Conservation (phyloP, 306 rosid genomes). For the Rosa chinensis region DNA sequence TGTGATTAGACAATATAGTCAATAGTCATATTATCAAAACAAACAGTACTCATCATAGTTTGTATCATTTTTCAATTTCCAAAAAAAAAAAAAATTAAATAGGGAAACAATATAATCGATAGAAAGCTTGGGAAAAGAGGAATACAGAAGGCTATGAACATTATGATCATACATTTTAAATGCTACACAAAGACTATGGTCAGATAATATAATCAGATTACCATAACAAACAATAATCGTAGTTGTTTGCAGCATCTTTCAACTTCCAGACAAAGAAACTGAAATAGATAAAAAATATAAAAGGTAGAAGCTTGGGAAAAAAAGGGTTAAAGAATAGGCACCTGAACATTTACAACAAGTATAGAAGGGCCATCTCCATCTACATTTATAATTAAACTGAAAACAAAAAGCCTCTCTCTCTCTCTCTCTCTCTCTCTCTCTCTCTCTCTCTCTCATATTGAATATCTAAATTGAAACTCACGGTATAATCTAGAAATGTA, state of each 20-base stretch:
- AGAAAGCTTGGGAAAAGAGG: too few relatives aligned
- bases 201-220: not conserved
- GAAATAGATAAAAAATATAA: not conserved
- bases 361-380: slow-evolving; percentile 72
- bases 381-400: slow-evolving; percentile 28
- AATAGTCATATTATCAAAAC: not conserved
- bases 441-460: too few relatives aligned
- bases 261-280: not conserved
- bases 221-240: not conserved
- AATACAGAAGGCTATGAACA: too few relatives aligned
- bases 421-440: too few relatives aligned
- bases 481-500: too few relatives aligned
- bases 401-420: too few relatives aligned
- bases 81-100: too few relatives aligned
- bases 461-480: too few relatives aligned
- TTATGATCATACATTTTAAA: not conserved
- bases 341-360: slow-evolving; percentile 89
- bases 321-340: slow-evolving; percentile 16
- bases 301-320: slow-evolving; percentile 1
- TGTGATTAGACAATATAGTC: not conserved
- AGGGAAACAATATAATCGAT: too few relatives aligned
- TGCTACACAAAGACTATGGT: not conserved
- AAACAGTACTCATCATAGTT: not conserved
- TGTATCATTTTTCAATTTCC: slow-evolving; percentile 1
- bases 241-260: slow-evolving; percentile 1